Evolutionary conservation across 148 eudicot species (phyloP).

Genomic region (Chenopodium suecicum): DNA sequence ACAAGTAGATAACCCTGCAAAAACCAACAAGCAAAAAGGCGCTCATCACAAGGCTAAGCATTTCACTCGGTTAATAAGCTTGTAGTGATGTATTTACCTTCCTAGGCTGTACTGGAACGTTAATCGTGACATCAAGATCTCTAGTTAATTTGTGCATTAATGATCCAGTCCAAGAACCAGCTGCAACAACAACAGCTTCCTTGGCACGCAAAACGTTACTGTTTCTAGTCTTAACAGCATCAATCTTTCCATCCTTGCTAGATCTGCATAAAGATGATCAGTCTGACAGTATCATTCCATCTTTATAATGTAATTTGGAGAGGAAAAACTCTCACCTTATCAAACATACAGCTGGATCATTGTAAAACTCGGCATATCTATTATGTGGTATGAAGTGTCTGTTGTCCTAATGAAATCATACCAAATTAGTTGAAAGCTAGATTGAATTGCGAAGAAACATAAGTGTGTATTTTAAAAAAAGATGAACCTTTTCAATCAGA

Average conservation of each 20-base stretch:
- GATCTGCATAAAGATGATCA: conserved; percentile 42
- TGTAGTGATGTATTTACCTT: conserved; percentile 44
- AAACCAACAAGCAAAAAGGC: background rate
- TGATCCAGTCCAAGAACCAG: conserved; percentile 93
- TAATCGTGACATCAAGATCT: conserved; percentile 38
- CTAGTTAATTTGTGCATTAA: conserved; percentile 51
- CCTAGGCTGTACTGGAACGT: conserved; percentile 75
- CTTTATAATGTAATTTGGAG: background rate
- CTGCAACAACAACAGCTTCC: conserved; percentile 69
- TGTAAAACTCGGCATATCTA: conserved; percentile 73
- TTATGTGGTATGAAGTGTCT: conserved; percentile 54
- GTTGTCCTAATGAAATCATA: conserved; percentile 47
- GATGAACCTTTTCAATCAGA: conserved; percentile 62
- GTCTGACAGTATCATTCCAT: too few relatives aligned
- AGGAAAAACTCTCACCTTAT: conserved; percentile 41
- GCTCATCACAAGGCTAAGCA: background rate
- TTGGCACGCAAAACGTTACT: conserved; percentile 50
- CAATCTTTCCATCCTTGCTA: conserved; percentile 45
- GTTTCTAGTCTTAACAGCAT: conserved; percentile 59
- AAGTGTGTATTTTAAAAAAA: background rate
- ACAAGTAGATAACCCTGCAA: conserved; percentile 79
- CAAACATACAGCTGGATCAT: conserved; percentile 68
- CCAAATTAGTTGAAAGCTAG: background rate
- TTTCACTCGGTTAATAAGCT: background rate
- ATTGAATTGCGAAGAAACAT: background rate